Evolutionary conservation across 495 filamentous ascomycete species (phyloP).

Genomic region (Oidiodendron maius): DNA sequence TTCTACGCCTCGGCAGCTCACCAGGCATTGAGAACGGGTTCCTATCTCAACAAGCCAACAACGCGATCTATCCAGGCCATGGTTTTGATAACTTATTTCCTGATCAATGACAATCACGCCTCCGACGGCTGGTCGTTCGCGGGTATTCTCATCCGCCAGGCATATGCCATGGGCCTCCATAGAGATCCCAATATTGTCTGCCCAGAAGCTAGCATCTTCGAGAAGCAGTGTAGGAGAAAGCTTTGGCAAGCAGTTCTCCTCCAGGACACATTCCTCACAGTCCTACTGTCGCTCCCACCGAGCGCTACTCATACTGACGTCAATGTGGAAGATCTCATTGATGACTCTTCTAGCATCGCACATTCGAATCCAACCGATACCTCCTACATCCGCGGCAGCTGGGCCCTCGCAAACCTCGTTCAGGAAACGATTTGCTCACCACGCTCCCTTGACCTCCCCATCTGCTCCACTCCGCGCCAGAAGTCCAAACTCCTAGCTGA

Average conservation of each 20-base stretch:
- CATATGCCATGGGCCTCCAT: constrained; percentile 70
- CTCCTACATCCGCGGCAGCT: constrained; percentile 61
- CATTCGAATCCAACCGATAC: constrained; percentile 51
- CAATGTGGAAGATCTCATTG: constrained; percentile 55
- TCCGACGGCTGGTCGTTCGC: constrained; percentile 72
- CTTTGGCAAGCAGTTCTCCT: constrained; percentile 70
- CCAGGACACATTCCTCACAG: constrained; percentile 74
- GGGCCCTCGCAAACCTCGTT: constrained; percentile 66
- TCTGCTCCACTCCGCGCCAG: constrained; percentile 50
- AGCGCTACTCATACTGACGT: constrained; percentile 69
- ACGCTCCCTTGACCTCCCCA: constrained; percentile 57
- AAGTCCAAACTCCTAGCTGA: constrained; percentile 54
- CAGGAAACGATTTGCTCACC: constrained; percentile 63
- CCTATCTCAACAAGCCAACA: constrained; percentile 61
- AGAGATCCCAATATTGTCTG: constrained; percentile 64
- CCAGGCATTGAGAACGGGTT: constrained; percentile 60
- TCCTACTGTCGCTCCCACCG: constrained; percentile 64
- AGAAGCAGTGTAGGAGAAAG: constrained; percentile 65
- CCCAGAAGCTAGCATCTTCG: constrained; percentile 50
- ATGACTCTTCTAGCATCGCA: constrained; percentile 39
- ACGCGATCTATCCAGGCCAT: constrained; percentile 66
- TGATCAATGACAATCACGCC: constrained; percentile 74
- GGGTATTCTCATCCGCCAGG: constrained; percentile 62
- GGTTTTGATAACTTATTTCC: constrained; percentile 67
- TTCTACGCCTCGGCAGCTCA: constrained; percentile 71